A percentile compares a stretch with the other conserved stretches of the same genome.
These are phyloP conservation scores for Porphyrellus cyaneotinctus DNA, from an alignment of 768 basidiomycete species.

Conservation along the genomic window DNA sequence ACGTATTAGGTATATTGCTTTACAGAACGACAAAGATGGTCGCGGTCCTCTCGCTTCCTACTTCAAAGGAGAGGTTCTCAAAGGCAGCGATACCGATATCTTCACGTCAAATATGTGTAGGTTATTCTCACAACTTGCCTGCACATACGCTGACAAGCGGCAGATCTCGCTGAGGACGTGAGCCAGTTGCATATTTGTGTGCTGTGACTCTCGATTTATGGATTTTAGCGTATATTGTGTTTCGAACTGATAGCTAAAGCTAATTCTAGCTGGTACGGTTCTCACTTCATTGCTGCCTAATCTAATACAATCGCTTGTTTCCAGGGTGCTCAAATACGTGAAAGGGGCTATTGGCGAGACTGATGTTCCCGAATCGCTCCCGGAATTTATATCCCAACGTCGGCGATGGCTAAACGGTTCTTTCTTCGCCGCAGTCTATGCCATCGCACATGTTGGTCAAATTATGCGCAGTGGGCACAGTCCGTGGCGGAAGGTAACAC, in stretches of 20 bases:
- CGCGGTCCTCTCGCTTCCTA: conserved; percentile 91
- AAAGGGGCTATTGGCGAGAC: conserved; percentile 91
- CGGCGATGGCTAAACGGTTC: conserved; percentile 90
- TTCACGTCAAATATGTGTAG: conserved; percentile 96
- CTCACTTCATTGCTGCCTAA: background rate
- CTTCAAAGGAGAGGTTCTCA: conserved; percentile 90
- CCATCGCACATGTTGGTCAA: conserved; percentile 66
- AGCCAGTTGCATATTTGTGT: conserved; percentile 18
- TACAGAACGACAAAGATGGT: conserved; percentile 80
- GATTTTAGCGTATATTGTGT: conserved; percentile 69
- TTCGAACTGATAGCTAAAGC: conserved; percentile 76
- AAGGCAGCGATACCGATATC: conserved; percentile 83
- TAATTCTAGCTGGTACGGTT: conserved; percentile 68
- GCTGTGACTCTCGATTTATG: background rate
- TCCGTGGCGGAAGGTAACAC: conserved; percentile 59
- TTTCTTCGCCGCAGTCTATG: conserved; percentile 93
- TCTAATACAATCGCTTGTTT: conserved; percentile 12
- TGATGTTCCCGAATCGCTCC: conserved; percentile 88
- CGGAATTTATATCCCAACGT: conserved; percentile 92
- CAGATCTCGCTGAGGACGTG: conserved; percentile 89
- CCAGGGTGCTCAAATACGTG: conserved; percentile 94
- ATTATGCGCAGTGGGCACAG: conserved; percentile 55
- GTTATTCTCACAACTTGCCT: conserved; percentile 21
- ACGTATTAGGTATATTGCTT: conserved; percentile 66
- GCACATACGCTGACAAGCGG: conserved; percentile 7